phyloP scores from a whole-genome alignment of 2,329 filamentous ascomycete species.

The Xylariaceae sp. region DNA sequence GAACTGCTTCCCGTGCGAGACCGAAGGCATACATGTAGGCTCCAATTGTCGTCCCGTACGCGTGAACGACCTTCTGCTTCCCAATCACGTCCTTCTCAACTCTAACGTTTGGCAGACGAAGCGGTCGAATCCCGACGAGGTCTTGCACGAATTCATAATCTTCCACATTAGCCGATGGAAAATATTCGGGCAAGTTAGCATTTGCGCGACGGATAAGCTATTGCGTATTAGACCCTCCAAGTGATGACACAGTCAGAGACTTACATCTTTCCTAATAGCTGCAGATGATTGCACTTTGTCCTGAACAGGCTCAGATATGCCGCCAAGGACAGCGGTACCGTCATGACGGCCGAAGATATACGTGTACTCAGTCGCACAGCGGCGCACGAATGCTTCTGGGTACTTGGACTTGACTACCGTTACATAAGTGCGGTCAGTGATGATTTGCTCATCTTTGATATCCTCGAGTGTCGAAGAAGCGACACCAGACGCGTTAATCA shows the following conservation, averaged over 20 bases:
- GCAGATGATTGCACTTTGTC: slow-evolving; percentile 1
- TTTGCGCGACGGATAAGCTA: slow-evolving; percentile 5
- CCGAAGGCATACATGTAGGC: slow-evolving; percentile 5
- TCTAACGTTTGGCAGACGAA: neutral
- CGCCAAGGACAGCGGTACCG: slow-evolving; percentile 1
- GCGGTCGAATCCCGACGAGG: neutral
- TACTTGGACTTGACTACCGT: slow-evolving; percentile 1
- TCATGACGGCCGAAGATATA: slow-evolving; percentile 2
- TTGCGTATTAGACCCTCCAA: neutral
- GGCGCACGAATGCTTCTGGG: slow-evolving; percentile 1
- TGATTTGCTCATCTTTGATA: neutral
- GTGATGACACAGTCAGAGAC: neutral
- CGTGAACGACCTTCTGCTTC: slow-evolving; percentile 1
- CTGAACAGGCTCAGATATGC: neutral
- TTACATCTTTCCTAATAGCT: neutral
- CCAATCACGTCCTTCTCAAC: slow-evolving; percentile 2
- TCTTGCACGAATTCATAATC: slow-evolving; percentile 3
- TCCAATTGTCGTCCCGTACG: slow-evolving; percentile 2
- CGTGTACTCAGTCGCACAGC: slow-evolving; percentile 3
- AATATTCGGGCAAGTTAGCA: slow-evolving; percentile 1
- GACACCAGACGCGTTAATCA: slow-evolving; percentile 3
- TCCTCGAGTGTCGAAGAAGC: slow-evolving; percentile 2
- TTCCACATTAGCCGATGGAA: neutral
- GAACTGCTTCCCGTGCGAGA: neutral
- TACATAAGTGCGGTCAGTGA: slow-evolving; percentile 5